Percentiles rank a stretch among this genome's conserved stretches.
These are phyloP conservation scores for Maudiozyma barnettii DNA, from an alignment of 805 yeast genomes.

Conservation along the genomic window DNA sequence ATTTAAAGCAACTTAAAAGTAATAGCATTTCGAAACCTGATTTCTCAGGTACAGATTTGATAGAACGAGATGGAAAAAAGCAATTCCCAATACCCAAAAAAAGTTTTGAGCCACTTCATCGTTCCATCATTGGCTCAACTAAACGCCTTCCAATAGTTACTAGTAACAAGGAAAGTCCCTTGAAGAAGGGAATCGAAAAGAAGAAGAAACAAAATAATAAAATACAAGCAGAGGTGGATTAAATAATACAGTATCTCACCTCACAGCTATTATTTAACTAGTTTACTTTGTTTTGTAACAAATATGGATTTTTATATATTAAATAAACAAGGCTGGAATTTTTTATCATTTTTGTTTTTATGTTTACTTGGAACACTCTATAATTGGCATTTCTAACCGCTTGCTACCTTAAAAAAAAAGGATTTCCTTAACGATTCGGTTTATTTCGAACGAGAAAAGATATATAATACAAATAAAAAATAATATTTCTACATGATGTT, in stretches of 20 bases:
- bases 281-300: neutral
- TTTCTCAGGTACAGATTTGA: neutral
- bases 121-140: neutral
- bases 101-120: neutral
- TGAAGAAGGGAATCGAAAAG: neutral
- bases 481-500: neutral
- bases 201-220: neutral
- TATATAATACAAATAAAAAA: neutral
- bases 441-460: too few relatives aligned
- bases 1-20: constrained; percentile 10
- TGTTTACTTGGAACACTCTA: neutral
- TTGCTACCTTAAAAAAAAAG: neutral
- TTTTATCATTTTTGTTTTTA: neutral
- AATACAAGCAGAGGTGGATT: too few relatives aligned
- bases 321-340: neutral
- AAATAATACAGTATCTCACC: too few relatives aligned
- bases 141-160: constrained; percentile 2
- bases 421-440: too few relatives aligned
- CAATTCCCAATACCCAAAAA: neutral
- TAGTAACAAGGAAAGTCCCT: neutral
- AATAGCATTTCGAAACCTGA: neutral
- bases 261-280: neutral
- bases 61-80: neutral
- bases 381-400: neutral
- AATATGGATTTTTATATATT: neutral